phyloP scores from a whole-genome alignment of 106 monocot genomes.

The Amphibolis antarctica region DNA sequence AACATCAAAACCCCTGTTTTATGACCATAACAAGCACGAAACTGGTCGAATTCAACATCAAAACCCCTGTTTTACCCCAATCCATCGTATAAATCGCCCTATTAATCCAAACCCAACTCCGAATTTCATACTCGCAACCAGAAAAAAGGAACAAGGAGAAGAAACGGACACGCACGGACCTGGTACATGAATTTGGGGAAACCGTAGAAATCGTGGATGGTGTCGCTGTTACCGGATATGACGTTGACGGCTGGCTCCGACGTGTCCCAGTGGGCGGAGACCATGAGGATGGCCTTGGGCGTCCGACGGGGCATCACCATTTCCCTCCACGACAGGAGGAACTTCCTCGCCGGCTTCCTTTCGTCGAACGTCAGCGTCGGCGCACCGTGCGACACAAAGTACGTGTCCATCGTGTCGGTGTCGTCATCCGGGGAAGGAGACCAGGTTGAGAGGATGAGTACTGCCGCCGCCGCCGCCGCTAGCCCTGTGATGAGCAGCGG shows the following conservation, averaged over 20 bases:
- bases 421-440: no score
- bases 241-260: slow-evolving; percentile 44
- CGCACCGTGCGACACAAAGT: slow-evolving; percentile 80
- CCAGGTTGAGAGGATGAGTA: no score
- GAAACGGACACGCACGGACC: slow-evolving; percentile 16
- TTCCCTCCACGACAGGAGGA: slow-evolving; percentile 59
- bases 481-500: no score
- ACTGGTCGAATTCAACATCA: no score
- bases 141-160: not conserved
- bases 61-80: no score
- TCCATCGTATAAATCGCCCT: no score
- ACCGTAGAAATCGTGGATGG: slow-evolving; percentile 88
- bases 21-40: no score
- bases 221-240: slow-evolving; percentile 28
- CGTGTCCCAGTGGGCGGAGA: slow-evolving; percentile 95
- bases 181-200: slow-evolving; percentile 78
- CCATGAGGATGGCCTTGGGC: slow-evolving; percentile 60
- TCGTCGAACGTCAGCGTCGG: slow-evolving; percentile 83
- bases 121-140: no score
- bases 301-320: slow-evolving; percentile 16
- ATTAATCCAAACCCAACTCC: no score
- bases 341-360: slow-evolving; percentile 35
- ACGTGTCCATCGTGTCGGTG: slow-evolving; percentile 49
- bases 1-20: no score
- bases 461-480: no score